These are phyloP conservation scores for Talaromyces ruber DNA, from an alignment of 495 filamentous ascomycete species.

Conservation along the genomic window DNA sequence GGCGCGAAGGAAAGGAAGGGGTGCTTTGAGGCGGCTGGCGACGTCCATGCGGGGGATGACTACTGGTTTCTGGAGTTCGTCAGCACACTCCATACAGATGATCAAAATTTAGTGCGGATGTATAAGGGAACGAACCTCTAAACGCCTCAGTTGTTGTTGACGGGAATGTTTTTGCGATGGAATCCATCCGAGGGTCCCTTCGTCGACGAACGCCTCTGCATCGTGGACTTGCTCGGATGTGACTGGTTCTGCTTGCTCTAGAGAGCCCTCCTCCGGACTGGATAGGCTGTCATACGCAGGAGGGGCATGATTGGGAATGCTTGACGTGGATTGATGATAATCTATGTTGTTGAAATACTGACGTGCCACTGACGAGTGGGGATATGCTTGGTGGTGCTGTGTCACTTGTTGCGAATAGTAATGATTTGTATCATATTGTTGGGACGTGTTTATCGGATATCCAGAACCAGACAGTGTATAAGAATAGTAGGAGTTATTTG, in stretches of 20 bases:
- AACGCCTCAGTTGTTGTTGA: background rate
- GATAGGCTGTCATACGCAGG: background rate
- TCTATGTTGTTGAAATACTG: background rate
- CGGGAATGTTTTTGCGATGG: background rate
- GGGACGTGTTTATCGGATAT: background rate
- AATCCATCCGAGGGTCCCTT: background rate
- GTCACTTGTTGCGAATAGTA: background rate
- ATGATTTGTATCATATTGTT: background rate
- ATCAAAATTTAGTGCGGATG: too few species aligned
- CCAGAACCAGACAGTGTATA: background rate
- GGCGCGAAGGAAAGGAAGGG: conserved; percentile 8
- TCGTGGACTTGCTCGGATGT: background rate
- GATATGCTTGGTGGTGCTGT: background rate
- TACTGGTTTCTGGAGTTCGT: conserved; percentile 1
- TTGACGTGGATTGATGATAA: background rate
- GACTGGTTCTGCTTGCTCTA: background rate
- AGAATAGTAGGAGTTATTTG: background rate
- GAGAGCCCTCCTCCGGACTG: background rate
- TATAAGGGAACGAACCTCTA: background rate
- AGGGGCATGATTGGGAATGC: background rate
- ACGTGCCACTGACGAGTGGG: background rate
- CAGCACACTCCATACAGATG: too few species aligned
- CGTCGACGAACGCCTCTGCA: background rate
- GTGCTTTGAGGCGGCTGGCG: background rate
- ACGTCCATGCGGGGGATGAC: background rate